Base-by-base conservation (phyloP, 768 basidiomycete genomes). In the Paxillus involutus region DNA sequence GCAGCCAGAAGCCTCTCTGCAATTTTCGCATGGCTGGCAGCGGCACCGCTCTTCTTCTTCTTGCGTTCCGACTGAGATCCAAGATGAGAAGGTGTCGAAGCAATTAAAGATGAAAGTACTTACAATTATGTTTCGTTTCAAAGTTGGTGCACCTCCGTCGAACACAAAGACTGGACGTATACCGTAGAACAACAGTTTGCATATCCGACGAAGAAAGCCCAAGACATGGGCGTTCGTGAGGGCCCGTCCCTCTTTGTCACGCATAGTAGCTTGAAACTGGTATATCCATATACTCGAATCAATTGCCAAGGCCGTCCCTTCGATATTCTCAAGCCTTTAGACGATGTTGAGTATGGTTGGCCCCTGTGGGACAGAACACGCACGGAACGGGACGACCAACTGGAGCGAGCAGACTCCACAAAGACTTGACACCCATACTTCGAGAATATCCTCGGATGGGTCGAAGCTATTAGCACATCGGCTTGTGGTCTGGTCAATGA, bases 231-330 rank as follows among this genome's bases (percentile, higher is more conserved):
- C 95, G 65, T 98, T 98, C 49, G 89, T 83, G 42, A 99, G 74
- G 12, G 82, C 91, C 21, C 86, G 84, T 26, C 97, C 97, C 54
- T 98, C 94, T 65, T 94, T 98, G 72, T 96, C 95, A 21, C 97
- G 85, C 95, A 98, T 98, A 9, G 97, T 98, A 19, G 96, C 95
- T 74, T 98, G 96, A 65, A 99, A 99, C 71, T 99, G 97, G 71
- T 99, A 99, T 50, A 99, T 86, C 97, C 97, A 99, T 59, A 99
- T 98, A 61, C 94, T 97, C 4, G 95, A 98, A 72, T 99, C 97
- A 52, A 99, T 98, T 3, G 97, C 97, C 75, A 99, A 84, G 10
- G 84, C 76, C 68, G 94, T 96, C n/a, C 94, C 94, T 64, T 95
- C 94, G 67, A 95, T 82, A 0, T 89, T 94, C 73, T 99, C 96